Conservation (phyloP, 2,329 filamentous ascomycete genomes). For the Fusarium longipes region DNA sequence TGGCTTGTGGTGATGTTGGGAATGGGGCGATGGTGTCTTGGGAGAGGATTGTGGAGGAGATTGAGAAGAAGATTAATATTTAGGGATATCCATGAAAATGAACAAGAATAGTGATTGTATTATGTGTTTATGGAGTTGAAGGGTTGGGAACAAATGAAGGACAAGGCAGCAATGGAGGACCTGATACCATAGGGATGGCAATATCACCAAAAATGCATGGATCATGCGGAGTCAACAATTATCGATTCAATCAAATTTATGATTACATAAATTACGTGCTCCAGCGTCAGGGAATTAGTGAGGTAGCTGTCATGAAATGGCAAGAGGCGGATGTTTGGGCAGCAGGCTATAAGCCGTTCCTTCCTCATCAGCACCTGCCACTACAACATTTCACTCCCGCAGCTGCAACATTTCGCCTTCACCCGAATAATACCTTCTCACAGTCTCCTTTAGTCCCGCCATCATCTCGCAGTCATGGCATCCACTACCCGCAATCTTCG, state of each 20-base stretch:
- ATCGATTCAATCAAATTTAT: neutral
- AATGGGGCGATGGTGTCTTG: constrained; percentile 86
- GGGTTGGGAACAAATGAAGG: neutral
- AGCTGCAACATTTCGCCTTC: neutral
- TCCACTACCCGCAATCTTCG: neutral
- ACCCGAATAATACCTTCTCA: neutral
- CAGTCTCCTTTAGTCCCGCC: too few relatives aligned
- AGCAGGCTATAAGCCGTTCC: neutral
- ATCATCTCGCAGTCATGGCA: neutral
- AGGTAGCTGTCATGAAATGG: too few relatives aligned
- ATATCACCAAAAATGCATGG: neutral
- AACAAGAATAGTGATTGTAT: accelerated
- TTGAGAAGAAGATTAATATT: constrained; percentile 64
- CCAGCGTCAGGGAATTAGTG: too few relatives aligned
- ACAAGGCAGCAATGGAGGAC: neutral
- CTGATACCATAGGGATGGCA: neutral
- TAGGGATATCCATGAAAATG: neutral
- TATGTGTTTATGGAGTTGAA: neutral
- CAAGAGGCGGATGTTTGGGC: neutral
- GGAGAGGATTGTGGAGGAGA: constrained; percentile 75
- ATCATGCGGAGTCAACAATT: neutral
- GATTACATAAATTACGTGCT: too few relatives aligned
- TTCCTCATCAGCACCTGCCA: neutral
- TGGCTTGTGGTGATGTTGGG: constrained; percentile 88
- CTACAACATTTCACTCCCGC: too few relatives aligned